Evolutionary conservation across 1,284 basidiomycete genomes (phyloP).

Genomic region (Tilletia caries): DNA sequence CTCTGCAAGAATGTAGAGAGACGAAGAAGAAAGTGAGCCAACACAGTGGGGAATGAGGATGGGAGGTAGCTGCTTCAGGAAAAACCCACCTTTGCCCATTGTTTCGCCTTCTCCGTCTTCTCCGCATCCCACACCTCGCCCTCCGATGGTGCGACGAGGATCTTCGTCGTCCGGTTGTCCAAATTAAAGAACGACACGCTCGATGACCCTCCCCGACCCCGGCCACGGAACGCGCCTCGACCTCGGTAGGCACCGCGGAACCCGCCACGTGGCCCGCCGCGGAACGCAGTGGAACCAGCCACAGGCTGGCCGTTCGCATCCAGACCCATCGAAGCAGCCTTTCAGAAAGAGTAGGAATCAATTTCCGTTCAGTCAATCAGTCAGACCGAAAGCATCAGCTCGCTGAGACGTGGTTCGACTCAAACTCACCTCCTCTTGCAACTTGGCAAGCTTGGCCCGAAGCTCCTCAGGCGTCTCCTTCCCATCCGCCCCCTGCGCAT

Average conservation of each 20-base stretch:
- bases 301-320: conserved; percentile 55
- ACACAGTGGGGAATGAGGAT: too few species aligned
- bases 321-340: conserved; percentile 78
- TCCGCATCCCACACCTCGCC: conserved; percentile 55
- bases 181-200: conserved; percentile 58
- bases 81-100: conserved; percentile 73
- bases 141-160: conserved; percentile 63
- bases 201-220: conserved; percentile 69
- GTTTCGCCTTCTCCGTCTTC: conserved; percentile 63
- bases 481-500: conserved; percentile 58
- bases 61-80: too few species aligned
- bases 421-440: conserved; percentile 71
- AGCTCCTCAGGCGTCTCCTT: conserved; percentile 65
- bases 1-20: conserved; percentile 22
- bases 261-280: conserved; percentile 43
- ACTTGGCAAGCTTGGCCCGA: conserved; percentile 72
- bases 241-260: conserved; percentile 47
- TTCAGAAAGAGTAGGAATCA: conserved; percentile 16
- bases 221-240: conserved; percentile 53
- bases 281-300: neutral
- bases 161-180: conserved; percentile 80
- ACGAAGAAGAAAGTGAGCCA: too few species aligned
- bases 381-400: neutral
- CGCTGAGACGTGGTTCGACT: neutral
- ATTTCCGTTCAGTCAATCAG: conserved; percentile 12